Base-by-base conservation (phyloP, 768 basidiomycete species). In the Lactifluus piperatus region DNA sequence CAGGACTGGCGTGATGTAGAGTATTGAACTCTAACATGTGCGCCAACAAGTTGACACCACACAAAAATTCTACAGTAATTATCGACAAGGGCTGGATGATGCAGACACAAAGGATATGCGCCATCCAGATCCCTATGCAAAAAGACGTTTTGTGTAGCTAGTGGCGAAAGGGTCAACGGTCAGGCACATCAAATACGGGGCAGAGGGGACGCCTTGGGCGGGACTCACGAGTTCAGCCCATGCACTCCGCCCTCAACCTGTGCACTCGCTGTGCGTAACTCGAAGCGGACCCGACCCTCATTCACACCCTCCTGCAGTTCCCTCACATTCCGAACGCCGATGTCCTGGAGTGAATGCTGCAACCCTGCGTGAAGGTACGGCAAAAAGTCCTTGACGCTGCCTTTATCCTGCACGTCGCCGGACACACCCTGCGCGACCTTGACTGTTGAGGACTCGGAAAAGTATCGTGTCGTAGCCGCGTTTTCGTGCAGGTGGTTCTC, bases 361-460 rank as follows among this genome's bases (percentile, higher is more conserved):
- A 93, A 76, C 4, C 91, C 91, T 4, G 81, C 79, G 56, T 88
- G 74, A 36, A 93, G 74, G 69, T 91, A 94, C 2, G 94, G 95
- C 52, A 98, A 69, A 73, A 98, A 98, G 53, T 88, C 87, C 75
- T 84, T 86, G 65, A 97, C 84, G 61, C 90, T 91, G 6, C 97
- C 97, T 78, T 97, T 97, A 73, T 99, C 95, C 72, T 91, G 89
- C 11, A 98, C 95, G 67, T 97, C 93, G 13, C 95, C 95, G 13
- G 90, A 89, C 9, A 99, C 95, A 60, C 93, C 93, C 71, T 94
- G 91, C 1, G 94, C 95, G 39, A 99, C 97, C 77, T 97, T 97
- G 71, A 99, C 86, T 5, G 86, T 79, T 50, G 91, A 92, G 57
- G 82, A 81, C 74, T 97, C 93, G 36, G 91, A 94, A 75, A 97